Conservation (phyloP, 257 asterid genomes). For the Nicotiana sylvestris region DNA sequence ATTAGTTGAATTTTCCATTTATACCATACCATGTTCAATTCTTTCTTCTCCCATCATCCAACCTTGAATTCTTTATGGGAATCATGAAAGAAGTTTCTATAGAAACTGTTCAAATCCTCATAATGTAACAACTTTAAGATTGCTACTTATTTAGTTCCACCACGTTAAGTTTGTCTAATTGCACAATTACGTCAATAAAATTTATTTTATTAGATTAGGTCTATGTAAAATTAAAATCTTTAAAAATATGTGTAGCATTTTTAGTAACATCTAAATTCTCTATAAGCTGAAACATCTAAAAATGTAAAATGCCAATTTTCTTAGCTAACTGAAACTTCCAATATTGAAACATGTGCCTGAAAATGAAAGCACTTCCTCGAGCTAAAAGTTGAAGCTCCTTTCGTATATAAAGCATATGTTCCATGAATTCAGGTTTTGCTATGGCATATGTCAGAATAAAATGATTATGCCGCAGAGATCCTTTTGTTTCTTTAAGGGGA, state of each 20-base stretch:
- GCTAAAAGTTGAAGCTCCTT: background rate
- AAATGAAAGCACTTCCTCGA: background rate
- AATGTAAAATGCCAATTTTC: background rate
- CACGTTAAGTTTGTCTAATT: background rate
- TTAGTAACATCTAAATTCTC: background rate
- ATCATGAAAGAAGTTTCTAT: conserved; percentile 4
- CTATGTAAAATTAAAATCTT: too few relatives aligned
- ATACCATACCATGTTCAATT: background rate
- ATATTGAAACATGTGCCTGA: background rate
- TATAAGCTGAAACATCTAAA: background rate
- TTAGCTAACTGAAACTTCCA: background rate
- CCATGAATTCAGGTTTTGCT: background rate
- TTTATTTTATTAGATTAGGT: background rate
- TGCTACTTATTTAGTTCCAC: background rate
- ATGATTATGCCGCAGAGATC: background rate
- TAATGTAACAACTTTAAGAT: background rate
- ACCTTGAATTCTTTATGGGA: background rate
- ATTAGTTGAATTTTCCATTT: background rate
- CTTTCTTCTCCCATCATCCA: background rate
- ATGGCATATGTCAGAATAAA: background rate
- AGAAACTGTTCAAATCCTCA: conserved; percentile 16
- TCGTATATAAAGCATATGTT: background rate
- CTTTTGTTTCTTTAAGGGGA: background rate
- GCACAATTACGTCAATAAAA: background rate
- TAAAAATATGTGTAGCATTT: background rate